A percentile compares a stretch with the other conserved stretches of the same genome.
Evolutionary conservation across 352 stramenopile genomes (phyloP).

Genomic region (Phytophthora syringae): DNA sequence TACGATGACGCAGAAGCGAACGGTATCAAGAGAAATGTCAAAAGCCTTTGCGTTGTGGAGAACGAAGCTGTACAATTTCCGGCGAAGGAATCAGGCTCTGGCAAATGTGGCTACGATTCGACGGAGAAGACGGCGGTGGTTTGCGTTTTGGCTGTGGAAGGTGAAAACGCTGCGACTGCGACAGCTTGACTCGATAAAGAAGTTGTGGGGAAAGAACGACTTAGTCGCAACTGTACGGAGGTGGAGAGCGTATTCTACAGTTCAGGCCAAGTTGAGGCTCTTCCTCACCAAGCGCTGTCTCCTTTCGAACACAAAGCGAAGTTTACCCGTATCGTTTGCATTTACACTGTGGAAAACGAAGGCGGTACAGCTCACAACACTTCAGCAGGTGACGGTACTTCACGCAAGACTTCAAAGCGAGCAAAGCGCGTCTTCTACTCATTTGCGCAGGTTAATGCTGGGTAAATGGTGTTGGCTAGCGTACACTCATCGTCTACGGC

Average conservation of each 20-base stretch:
- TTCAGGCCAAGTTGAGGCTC: constrained; percentile 19
- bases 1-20: constrained; percentile 24
- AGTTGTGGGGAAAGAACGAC: constrained; percentile 8
- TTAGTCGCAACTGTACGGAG: constrained; percentile 9
- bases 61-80: background rate
- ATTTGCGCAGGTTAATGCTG: constrained; percentile 30
- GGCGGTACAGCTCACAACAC: constrained; percentile 6
- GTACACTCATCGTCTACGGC: constrained; percentile 40
- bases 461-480: constrained; percentile 61
- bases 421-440: constrained; percentile 11
- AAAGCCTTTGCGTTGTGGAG: constrained; percentile 40
- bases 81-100: constrained; percentile 16
- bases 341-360: constrained; percentile 34
- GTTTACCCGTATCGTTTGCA: constrained; percentile 18
- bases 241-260: constrained; percentile 22
- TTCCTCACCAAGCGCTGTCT: constrained; percentile 36
- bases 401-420: constrained; percentile 18
- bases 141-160: constrained; percentile 43
- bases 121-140: constrained; percentile 14
- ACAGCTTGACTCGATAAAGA: constrained; percentile 21
- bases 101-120: constrained; percentile 20
- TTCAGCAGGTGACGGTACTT: constrained; percentile 23
- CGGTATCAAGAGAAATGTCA: constrained; percentile 18
- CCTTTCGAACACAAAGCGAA: constrained; percentile 2
- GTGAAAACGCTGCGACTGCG: constrained; percentile 16